Base-by-base conservation (phyloP, 345 rosid genomes). In the Raphanus raphanistrum region DNA sequence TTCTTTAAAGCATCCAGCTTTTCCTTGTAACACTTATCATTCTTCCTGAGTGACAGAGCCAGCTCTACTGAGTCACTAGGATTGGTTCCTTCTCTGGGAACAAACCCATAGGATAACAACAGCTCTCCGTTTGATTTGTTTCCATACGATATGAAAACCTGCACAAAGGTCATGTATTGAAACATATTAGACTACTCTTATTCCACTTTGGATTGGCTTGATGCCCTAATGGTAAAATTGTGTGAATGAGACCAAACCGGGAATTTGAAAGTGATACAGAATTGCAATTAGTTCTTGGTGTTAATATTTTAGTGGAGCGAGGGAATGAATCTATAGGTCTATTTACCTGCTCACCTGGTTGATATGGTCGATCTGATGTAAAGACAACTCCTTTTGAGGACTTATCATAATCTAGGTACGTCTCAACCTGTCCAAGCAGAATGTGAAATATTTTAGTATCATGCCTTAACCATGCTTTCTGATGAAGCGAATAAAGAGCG, bases 111-210 rank as follows among this genome's bases (percentile, higher is more conserved):
- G 1, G 98, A 94, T 38, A 94, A 81, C 81, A 94, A 76, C 62
- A 90, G 87, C 86, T 94, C 98, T 79, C 98, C 98, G 55, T 90
- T 94, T 54, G 97, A 92, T 83, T 94, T 94, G 77, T 83, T 90
- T 45, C 98, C 98, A 78, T 94, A 94, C 11, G 98, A 94, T 86
- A 94, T 90, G 86, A 94, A 94, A 70, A 94, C 98, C 98, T 94
- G 92, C 85, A 84, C 35, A 60, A 80, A 62, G 48, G 41, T n/a
- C 52, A 72, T 43, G 63, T 41, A 76, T 15, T 36, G 3, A 8
- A 69, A 74, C 63, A 74, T 71, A 70, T 55, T 21, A 79, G 66
- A 69, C 27, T 26, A 32, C 38, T 63, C 32, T 74, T 25, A 25
- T 31, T 75, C 43, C 55, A 50, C 25, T 32, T 15, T 58, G 70